Evolutionary conservation across 2,329 filamentous ascomycete genomes (phyloP).

Genomic region (Blastomyces gilchristii): DNA sequence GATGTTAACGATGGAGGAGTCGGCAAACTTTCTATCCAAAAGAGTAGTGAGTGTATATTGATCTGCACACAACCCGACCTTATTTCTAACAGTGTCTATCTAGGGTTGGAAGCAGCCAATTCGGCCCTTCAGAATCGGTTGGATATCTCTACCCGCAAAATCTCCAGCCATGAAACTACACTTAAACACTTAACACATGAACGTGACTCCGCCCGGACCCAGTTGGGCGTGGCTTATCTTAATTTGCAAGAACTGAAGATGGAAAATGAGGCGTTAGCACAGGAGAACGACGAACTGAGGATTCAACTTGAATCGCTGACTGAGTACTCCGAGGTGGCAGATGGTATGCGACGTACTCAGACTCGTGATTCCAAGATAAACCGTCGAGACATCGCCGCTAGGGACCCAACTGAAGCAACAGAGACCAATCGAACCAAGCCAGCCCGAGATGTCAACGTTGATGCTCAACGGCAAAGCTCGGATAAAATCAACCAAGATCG

Average conservation of each 20-base stretch:
- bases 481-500: background rate
- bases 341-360: background rate
- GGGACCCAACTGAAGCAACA: background rate
- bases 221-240: slow-evolving; percentile 47
- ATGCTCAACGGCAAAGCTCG: background rate
- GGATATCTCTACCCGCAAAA: slow-evolving; percentile 46
- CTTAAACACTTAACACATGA: slow-evolving; percentile 47
- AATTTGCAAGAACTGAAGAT: slow-evolving; percentile 38
- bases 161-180: slow-evolving; percentile 43
- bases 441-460: background rate
- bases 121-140: slow-evolving; percentile 46
- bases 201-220: slow-evolving; percentile 47
- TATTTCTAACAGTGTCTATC: slow-evolving; percentile 17
- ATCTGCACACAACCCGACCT: slow-evolving; percentile 22
- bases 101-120: slow-evolving; percentile 43
- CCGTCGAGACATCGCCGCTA: background rate
- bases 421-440: background rate
- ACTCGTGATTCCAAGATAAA: background rate
- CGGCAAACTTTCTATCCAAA: slow-evolving; percentile 27
- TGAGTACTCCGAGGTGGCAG: slow-evolving; percentile 7
- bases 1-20: slow-evolving; percentile 29
- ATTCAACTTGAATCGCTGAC: slow-evolving; percentile 24
- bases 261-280: slow-evolving; percentile 30
- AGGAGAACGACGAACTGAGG: slow-evolving; percentile 33
- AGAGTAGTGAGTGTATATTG: slow-evolving; percentile 27